Conservation (phyloP, 73 alveolate genomes). For the Paramecium sexaurelia region DNA sequence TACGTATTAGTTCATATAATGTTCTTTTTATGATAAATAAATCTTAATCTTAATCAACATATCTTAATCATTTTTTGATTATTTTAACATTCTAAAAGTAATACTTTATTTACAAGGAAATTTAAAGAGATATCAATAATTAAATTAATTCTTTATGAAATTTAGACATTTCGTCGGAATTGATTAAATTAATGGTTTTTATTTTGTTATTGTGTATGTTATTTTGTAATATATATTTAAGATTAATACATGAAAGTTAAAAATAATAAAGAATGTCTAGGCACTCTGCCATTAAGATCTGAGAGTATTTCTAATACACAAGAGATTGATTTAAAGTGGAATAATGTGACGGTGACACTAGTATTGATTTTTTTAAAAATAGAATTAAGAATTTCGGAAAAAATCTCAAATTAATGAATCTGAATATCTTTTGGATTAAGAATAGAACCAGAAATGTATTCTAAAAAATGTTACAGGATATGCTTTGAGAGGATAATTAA, state of each 20-base stretch:
- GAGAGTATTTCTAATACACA: background rate
- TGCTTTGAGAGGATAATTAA: slow-evolving; percentile 55
- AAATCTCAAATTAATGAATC: background rate
- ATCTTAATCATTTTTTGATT: too few species aligned
- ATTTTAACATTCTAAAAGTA: too few species aligned
- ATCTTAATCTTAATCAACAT: too few species aligned
- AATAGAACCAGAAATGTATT: background rate
- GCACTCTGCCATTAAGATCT: background rate
- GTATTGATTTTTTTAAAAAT: background rate
- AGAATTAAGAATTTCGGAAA: slow-evolving; percentile 18
- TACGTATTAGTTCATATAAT: too few species aligned
- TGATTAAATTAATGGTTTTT: too few species aligned
- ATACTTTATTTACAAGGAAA: too few species aligned
- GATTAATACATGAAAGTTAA: background rate
- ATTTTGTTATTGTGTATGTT: too few species aligned
- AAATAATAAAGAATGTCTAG: background rate
- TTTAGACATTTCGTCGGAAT: too few species aligned
- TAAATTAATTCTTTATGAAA: too few species aligned
- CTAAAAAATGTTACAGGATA: slow-evolving; percentile 36
- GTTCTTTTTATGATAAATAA: too few species aligned
- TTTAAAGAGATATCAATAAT: too few species aligned
- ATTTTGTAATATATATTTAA: background rate
- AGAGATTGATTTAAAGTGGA: slow-evolving; percentile 18
- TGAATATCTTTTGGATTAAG: background rate
- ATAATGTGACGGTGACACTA: background rate